Conservation (phyloP, 2,329 filamentous ascomycete genomes). For the Fonsecaea pedrosoi region DNA sequence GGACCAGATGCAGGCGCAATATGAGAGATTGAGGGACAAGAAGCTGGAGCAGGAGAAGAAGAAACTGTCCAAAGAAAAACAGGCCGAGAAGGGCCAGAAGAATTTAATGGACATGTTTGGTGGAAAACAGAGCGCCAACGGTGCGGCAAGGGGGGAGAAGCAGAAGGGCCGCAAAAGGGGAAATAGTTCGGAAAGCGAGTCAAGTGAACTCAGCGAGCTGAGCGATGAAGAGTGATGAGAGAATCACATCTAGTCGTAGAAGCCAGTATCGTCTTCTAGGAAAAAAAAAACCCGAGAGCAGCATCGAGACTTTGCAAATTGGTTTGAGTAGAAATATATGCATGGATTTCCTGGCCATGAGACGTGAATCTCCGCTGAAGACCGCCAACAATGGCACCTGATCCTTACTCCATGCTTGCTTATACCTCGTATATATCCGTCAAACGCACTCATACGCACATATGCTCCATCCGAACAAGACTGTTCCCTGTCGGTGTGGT, state of each 20-base stretch:
- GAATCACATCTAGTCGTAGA: neutral
- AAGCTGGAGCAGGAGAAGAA: conserved; percentile 62
- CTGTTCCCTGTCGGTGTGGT: too few species aligned
- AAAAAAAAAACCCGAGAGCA: neutral
- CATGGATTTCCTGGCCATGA: neutral
- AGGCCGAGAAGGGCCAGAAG: conserved; percentile 54
- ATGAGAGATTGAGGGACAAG: conserved; percentile 74
- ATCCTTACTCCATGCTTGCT: neutral
- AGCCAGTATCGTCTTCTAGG: neutral
- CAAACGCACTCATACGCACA: neutral
- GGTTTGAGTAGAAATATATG: neutral
- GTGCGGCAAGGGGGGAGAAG: conserved; percentile 48
- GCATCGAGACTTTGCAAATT: neutral
- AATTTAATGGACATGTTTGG: conserved; percentile 44
- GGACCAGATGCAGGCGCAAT: conserved; percentile 76
- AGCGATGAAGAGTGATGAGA: conserved; percentile 28
- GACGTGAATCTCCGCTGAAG: neutral
- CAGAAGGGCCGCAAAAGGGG: conserved; percentile 50
- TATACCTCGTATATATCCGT: too few species aligned
- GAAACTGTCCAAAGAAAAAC: conserved; percentile 54
- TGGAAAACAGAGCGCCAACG: conserved; percentile 46
- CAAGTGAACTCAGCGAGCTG: conserved; percentile 9
- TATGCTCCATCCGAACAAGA: neutral
- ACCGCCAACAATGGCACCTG: neutral
- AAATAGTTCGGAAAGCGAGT: conserved; percentile 38